phyloP scores from a whole-genome alignment of 768 basidiomycete species.

The Panaeolus cyanescens region DNA sequence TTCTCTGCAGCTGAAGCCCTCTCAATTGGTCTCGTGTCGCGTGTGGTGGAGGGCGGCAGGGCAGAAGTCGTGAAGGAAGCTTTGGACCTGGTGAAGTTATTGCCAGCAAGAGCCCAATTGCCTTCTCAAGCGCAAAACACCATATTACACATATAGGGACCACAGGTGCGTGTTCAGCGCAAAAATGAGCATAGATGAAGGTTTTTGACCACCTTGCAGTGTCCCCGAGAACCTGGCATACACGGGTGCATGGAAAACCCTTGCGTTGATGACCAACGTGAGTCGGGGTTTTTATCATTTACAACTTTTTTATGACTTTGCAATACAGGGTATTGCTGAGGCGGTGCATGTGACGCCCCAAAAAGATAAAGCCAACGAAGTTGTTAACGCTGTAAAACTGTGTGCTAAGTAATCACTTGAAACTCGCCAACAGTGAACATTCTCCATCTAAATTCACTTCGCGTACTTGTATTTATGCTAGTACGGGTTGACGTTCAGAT shows the following conservation, averaged over 20 bases:
- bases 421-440: no score
- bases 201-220: no score
- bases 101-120: conserved; percentile 78
- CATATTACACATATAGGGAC: conserved; percentile 77
- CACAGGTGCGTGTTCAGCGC: conserved; percentile 33
- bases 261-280: conserved; percentile 43
- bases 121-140: conserved; percentile 75
- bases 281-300: not conserved
- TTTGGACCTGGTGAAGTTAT: conserved; percentile 64
- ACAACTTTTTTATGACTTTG: not conserved
- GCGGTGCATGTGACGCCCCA: conserved; percentile 31
- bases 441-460: no score
- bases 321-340: conserved; percentile 37
- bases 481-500: no score
- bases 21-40: conserved; percentile 73
- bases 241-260: conserved; percentile 46
- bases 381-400: not conserved
- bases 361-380: conserved; percentile 25
- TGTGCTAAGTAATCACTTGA: no score
- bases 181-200: not conserved
- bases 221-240: conserved; percentile 45
- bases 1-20: conserved; percentile 73
- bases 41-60: conserved; percentile 64
- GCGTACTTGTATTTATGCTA: no score
- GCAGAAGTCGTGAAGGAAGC: conserved; percentile 70